Base-by-base conservation (phyloP, 139 green algal genomes). In the Chlorella sp. region DNA sequence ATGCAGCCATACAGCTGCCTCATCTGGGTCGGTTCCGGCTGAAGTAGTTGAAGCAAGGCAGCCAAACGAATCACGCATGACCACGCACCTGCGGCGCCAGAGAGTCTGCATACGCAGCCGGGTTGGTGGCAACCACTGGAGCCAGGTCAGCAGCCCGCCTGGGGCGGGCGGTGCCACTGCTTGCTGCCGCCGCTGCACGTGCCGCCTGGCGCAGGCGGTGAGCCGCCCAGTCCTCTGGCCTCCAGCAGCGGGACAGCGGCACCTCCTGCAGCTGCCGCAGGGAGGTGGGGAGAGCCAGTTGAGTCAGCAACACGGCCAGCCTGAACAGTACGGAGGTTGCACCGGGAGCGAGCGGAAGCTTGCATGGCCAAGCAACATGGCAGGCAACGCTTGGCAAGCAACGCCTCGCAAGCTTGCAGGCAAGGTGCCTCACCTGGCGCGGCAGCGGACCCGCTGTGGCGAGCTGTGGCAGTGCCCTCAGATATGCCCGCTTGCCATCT, bases 401-500 rank as follows among this genome's bases (percentile, higher is more conserved):
- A 24, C 56, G 3, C 30, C 22, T 24, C 3, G 8, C 22, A 13
- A 65, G 56, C 56, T 28, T 65, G 56, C 56, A 65, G 4, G n/a
- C n/a, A n/a, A n/a, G n/a, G n/a, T n/a, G n/a, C 19, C 75, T 22
- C 54, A 82, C 76, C 76, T 58, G 32, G 26, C 64, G 77, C 17
- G 60, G 62, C 60, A 41, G 76, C 40, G 83, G 6, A 9, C 74
- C 75, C 1, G 65, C 40, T 3, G 74, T 80, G 46, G 92, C 83
- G 70, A 95, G n/a, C 64, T 96, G 92, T 16, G 93, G 88, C 43
- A 91, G 58, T 3, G 94, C 92, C 19, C 79, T 79, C 73, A 98
- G 74, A 74, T 90, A 98, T 1, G 95, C 94, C 22, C 90, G 90
- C 86, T 98, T 97, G 80, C 94, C 94, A 9, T 81, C 76, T 26